These are phyloP conservation scores for Pyrenophora teres DNA, from an alignment of 2,329 filamentous ascomycete species.

Conservation along the genomic window DNA sequence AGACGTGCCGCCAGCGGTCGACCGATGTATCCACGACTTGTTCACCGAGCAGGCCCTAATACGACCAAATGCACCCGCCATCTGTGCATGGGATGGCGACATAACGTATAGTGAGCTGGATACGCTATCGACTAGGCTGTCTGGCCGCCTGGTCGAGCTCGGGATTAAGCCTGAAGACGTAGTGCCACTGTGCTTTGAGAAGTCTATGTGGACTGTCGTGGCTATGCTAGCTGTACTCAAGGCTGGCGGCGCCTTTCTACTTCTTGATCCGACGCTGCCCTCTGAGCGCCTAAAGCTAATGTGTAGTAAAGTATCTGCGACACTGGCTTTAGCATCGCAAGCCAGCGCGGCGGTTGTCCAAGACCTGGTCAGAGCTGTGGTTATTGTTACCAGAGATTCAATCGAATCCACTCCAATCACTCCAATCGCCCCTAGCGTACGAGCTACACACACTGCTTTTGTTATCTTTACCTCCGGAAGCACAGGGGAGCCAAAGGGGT, in stretches of 20 bases:
- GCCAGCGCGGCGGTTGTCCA: too few species aligned
- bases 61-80: neutral
- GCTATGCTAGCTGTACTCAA: constrained; percentile 51
- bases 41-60: neutral
- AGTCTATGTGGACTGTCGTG: constrained; percentile 31
- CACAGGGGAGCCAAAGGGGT: constrained; percentile 57
- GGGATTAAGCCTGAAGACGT: neutral
- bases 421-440: too few species aligned
- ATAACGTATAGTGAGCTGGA: constrained; percentile 17
- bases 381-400: too few species aligned
- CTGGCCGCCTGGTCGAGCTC: neutral
- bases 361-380: too few species aligned
- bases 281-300: neutral
- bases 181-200: constrained; percentile 35
- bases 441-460: constrained; percentile 50
- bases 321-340: too few species aligned
- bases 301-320: too few species aligned
- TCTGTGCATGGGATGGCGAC: constrained; percentile 15
- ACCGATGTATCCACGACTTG: constrained; percentile 13
- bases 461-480: constrained; percentile 59
- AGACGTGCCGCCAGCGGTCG: neutral
- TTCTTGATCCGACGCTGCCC: too few species aligned
- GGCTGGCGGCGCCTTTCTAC: constrained; percentile 34
- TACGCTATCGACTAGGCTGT: neutral
- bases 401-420: too few species aligned